Evolutionary conservation across 805 yeast genomes (phyloP).

Genomic region (Kodamaea kaohsiungensis): DNA sequence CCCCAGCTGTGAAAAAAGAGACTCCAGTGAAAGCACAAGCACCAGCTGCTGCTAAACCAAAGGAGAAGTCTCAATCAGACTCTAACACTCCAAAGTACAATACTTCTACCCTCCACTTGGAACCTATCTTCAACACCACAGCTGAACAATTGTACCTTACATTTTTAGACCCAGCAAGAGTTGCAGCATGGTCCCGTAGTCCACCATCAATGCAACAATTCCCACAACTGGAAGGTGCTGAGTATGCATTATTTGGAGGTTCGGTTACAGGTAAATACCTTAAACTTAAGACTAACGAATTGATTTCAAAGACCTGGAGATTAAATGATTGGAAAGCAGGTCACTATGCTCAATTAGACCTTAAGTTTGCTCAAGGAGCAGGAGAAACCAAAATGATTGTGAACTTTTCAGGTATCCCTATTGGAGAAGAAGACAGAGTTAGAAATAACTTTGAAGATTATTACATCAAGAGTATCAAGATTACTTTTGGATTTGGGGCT

Average conservation of each 20-base stretch:
- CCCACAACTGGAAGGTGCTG: constrained; percentile 57
- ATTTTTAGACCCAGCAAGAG: constrained; percentile 70
- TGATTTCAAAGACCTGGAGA: constrained; percentile 81
- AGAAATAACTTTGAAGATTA: constrained; percentile 83
- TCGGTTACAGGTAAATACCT: constrained; percentile 72
- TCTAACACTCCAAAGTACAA: constrained; percentile 59
- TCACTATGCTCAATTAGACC: constrained; percentile 68
- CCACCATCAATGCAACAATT: constrained; percentile 53
- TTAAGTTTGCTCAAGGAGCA: constrained; percentile 73
- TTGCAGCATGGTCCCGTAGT: constrained; percentile 90
- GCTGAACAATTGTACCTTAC: constrained; percentile 84
- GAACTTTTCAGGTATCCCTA: constrained; percentile 83
- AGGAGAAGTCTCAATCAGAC: constrained; percentile 11
- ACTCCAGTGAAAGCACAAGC: constrained; percentile 2
- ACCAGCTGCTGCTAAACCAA: constrained; percentile 10
- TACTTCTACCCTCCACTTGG: constrained; percentile 75
- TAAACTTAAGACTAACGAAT: constrained; percentile 57
- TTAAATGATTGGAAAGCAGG: constrained; percentile 86
- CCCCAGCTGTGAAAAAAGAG: constrained; percentile 29
- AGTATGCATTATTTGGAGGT: constrained; percentile 81
- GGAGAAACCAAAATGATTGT: constrained; percentile 82
- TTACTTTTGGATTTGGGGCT: constrained; percentile 95
- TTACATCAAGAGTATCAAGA: constrained; percentile 84
- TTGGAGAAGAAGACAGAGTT: constrained; percentile 92
- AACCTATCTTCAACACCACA: constrained; percentile 80